Base-by-base conservation (phyloP, 495 filamentous ascomycete genomes). In the Pyrenula massariospora region DNA sequence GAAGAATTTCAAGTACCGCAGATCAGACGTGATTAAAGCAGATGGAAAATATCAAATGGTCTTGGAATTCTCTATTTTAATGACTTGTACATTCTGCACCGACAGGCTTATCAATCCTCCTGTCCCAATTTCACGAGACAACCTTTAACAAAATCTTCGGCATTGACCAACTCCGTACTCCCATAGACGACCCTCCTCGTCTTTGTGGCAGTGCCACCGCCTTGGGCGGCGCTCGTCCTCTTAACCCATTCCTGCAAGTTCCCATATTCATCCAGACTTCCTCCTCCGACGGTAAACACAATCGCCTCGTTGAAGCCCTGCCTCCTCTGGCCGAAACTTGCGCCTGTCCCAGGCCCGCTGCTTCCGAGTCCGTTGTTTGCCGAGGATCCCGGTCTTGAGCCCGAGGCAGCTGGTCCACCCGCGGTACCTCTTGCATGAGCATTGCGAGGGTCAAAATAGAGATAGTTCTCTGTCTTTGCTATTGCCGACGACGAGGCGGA, bases 261-360 rank as follows among this genome's bases (percentile, higher is more conserved):
- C 12, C 91, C 91, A 68, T 99, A 99, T 67, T 99, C 94, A 62
- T 97, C 94, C 91, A 96, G 96, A 63, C 90, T 95, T 22, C 94
- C 93, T 54, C 93, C 93, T 11, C 93, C 93, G 20, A 99, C 92
- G 15, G 90, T 94, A 64, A 99, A 97, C 24, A 97, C 94, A 56
- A 97, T 85, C 8, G 93, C 92, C 64, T 99, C 94, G 25, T 84
- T 89, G 66, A 95, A 99, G 2, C 90, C 91, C 62, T 97, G 94
- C 56, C 93, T 76, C 48, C 92, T 73, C 70, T 96, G 92, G 0
- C 93, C 93, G 66, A 99, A 99, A 56, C 84, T 94, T 1, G 93
- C 92, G 10, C 83, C 82, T 3, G 84, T 89, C 10, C 91, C 91
- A 2, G 70, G 71, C 3, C 49, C 57, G 19, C 54, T 52, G 63